These are phyloP conservation scores for Lepiota subincarnata DNA, from an alignment of 768 basidiomycete genomes.

Conservation along the genomic window DNA sequence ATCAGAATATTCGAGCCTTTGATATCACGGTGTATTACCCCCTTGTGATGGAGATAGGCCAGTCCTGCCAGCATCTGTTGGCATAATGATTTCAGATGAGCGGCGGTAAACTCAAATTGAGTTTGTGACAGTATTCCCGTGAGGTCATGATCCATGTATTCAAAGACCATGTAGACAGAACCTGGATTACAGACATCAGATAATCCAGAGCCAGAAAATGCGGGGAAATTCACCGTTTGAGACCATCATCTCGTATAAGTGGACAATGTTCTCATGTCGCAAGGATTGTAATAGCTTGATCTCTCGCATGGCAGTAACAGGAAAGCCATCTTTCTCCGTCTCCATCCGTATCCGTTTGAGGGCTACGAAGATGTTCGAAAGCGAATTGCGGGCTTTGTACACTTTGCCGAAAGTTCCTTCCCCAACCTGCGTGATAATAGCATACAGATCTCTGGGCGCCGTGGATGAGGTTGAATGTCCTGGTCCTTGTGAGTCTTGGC, in stretches of 20 bases:
- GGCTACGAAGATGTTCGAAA: slow-evolving; percentile 77
- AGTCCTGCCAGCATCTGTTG: slow-evolving; percentile 94
- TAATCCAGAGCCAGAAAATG: not conserved
- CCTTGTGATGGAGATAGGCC: slow-evolving; percentile 92
- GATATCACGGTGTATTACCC: slow-evolving; percentile 96
- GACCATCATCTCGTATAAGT: slow-evolving; percentile 97
- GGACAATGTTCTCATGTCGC: slow-evolving; percentile 85
- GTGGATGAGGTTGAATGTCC: slow-evolving; percentile 15
- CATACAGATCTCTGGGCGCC: slow-evolving; percentile 60
- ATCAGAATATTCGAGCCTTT: slow-evolving; percentile 98
- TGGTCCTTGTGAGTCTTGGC: slow-evolving; percentile 2
- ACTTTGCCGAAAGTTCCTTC: slow-evolving; percentile 99
- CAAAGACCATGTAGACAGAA: slow-evolving; percentile 98
- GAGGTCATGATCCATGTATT: slow-evolving; percentile 98
- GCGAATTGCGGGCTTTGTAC: slow-evolving; percentile 85
- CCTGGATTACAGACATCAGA: slow-evolving; percentile 42
- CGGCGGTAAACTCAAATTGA: slow-evolving; percentile 78
- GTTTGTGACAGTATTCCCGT: slow-evolving; percentile 92
- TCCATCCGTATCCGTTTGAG: slow-evolving; percentile 98
- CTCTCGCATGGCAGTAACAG: slow-evolving; percentile 98
- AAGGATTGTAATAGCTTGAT: slow-evolving; percentile 95
- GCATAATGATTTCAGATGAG: slow-evolving; percentile 93
- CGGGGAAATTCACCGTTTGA: slow-evolving; percentile 66
- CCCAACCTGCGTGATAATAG: slow-evolving; percentile 89
- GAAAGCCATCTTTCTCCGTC: slow-evolving; percentile 94